Evolutionary conservation across 1,139 yeast genomes (phyloP), one percentile per base, ranked within the genome.

Genomic region (Hansenula sp.): DNA sequence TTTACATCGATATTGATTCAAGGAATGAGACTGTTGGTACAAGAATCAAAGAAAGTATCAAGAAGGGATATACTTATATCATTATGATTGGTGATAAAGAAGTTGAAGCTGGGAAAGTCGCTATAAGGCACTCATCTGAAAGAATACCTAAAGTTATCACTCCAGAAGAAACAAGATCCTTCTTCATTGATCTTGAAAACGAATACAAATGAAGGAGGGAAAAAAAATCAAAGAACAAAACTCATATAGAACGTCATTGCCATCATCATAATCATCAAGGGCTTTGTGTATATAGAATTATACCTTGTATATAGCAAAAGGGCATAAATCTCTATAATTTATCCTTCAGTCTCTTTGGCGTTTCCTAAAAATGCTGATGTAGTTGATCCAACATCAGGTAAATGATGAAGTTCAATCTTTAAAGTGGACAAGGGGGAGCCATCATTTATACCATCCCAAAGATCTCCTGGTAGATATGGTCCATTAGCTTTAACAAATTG

Each of bases 81-180:
- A 68, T 91, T 29, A 77, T 90, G 68, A 76, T 93, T 40, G 99
- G 99, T 27, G 97, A 90, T 57, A 79, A 80, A 55, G 99, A 93
- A 60, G 68, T 85, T 9, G 79, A 75, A 44, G 67, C 68, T 36
- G 76, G 78, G 0, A 77, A 78, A 1, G 71, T 84, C 25, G 83
- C 95, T 2, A 76, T 93, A 6, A 76, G 97, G 58, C 66, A 80
- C 17, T 70, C 90, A 38, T 80, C 74, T 36, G 72, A 71, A 49
- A 71, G 82, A 49, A 73, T 71, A 47, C 66, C 83, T 12, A 64
- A 65, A 38, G 69, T 42, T 66, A 44, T 81, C 53, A 63, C 70
- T 1, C 59, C 70, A 3, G 72, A 72, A 5, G 80, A 80, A 44
- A 72, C 80, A 12, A 71, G 73, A 51, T 50, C 66, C 10, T 66